phyloP scores from a whole-genome alignment of 163 green algal genomes.

The Chlorella variabilis region DNA sequence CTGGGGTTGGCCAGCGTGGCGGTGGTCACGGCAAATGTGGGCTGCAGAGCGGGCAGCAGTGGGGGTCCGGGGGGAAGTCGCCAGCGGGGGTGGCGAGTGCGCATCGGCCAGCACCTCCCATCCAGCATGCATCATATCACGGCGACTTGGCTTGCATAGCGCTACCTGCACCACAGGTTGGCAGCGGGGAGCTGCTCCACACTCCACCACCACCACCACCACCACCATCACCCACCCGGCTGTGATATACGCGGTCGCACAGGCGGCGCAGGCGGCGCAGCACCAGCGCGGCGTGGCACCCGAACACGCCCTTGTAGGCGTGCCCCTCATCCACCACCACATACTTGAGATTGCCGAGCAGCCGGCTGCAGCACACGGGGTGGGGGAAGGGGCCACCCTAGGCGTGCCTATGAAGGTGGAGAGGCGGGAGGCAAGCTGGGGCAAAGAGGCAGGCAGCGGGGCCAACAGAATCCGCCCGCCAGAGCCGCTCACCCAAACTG shows the following conservation, averaged over 20 bases:
- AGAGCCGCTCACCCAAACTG: conserved; percentile 11
- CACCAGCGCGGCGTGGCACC: conserved; percentile 89
- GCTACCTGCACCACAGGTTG: no score
- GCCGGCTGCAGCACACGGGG: conserved; percentile 20
- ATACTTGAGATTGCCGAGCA: conserved; percentile 84
- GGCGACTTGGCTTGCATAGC: no score
- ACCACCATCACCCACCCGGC: conserved; percentile 16
- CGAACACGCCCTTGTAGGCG: conserved; percentile 87
- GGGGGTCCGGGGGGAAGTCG: background rate
- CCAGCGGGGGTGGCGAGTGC: no score
- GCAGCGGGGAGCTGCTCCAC: no score
- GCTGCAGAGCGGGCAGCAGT: conserved; percentile 26
- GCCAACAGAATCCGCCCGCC: no score
- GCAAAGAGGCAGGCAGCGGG: no score
- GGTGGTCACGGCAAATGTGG: conserved; percentile 80
- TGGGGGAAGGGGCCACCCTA: no score
- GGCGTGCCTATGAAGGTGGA: background rate
- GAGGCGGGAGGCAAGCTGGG: background rate
- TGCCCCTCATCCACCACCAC: conserved; percentile 95
- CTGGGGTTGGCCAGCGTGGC: conserved; percentile 92
- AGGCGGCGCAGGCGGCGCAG: conserved; percentile 87
- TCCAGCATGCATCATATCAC: no score
- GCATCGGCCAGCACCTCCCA: no score
- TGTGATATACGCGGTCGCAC: conserved; percentile 68
- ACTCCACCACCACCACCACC: no score